These are phyloP conservation scores for Cryptococcus hybrid DNA, from an alignment of 1,284 basidiomycete genomes.

Conservation along the genomic window DNA sequence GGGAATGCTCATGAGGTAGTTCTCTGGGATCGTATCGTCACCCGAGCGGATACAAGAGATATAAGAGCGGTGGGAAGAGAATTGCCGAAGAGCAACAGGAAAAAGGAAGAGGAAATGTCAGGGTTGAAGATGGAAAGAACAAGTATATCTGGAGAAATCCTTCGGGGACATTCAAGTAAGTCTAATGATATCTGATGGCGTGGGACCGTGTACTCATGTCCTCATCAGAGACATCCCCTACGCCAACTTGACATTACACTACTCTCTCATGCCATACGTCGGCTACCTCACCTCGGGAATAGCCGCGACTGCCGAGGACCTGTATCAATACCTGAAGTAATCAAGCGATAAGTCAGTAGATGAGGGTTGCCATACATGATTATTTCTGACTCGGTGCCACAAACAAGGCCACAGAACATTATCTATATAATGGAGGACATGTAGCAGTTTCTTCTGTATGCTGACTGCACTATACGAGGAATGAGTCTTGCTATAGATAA, in stretches of 20 bases:
- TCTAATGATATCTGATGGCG: neutral
- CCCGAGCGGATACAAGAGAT: constrained; percentile 34
- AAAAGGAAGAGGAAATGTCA: constrained; percentile 36
- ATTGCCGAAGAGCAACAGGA: constrained; percentile 13
- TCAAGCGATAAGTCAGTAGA: constrained; percentile 12
- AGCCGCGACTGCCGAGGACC: constrained; percentile 40
- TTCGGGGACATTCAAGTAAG: constrained; percentile 47
- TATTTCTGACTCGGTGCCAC: too few species aligned
- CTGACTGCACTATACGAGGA: too few species aligned
- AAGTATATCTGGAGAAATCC: constrained; percentile 46
- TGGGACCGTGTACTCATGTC: neutral
- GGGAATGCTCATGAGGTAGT: constrained; percentile 44
- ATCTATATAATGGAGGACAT: too few species aligned
- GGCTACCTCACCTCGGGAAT: constrained; percentile 47
- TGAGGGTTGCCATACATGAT: too few species aligned
- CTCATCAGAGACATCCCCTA: constrained; percentile 31
- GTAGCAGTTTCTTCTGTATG: too few species aligned
- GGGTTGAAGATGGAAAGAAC: constrained; percentile 43
- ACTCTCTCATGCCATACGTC: constrained; percentile 52
- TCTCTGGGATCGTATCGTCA: constrained; percentile 51
- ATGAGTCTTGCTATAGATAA: too few species aligned
- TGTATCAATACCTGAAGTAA: constrained; percentile 28
- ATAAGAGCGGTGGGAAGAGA: constrained; percentile 39
- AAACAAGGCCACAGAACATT: too few species aligned
- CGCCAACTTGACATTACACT: constrained; percentile 48